Base-by-base conservation (phyloP, 495 filamentous ascomycete species). In the Pseudoneurospora amorphoporcata region DNA sequence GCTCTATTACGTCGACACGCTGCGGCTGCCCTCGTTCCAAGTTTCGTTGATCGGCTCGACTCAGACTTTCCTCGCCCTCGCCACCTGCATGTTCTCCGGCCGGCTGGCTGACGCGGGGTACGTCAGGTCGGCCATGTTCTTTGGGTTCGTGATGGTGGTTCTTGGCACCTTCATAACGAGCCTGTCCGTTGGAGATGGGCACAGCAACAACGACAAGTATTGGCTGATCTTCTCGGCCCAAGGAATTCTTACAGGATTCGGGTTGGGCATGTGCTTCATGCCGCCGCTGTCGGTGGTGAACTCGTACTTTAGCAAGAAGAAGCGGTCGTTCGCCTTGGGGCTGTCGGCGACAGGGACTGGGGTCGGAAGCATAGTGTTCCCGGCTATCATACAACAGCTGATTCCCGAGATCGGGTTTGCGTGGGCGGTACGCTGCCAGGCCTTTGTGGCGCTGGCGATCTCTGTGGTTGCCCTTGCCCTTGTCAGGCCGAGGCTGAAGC, bases 31-130 rank as follows among this genome's bases (percentile, higher is more conserved):
- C 16, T 74, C 82, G 8, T 72, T 81, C 3, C 79, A 82, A 39
- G 78, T 86, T 29, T 83, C 82, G 0, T 86, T 83, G 84, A 84
- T 85, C 69, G 84, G 84, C 23, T 85, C 83, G 17, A 53, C 84
- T 12, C 83, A 85, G 76, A 76, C 81, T 53, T 85, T 85, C 69
- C 77, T 86, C 8, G 81, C 81, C 70, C 82, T 81, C 71, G 69
- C 73, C 16, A 75, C 77, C 38, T 84, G 84, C 75, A 80, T 76
- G 17, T 43, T 82, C 69, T 83, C 83, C 32, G 84, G 83, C 2
- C 74, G 83, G 0, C 78, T 82, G 8, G 78, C 82, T 2, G 83
- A 86, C 73, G 82, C 82, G 8, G 84, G 84, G 39, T 83, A 82
- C 73, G 72, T 81, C 37, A 78, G 77, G 35, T 77, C 78, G 41